These are phyloP conservation scores for Naganishia sp. DNA, from an alignment of 1,284 basidiomycete species.

Conservation along the genomic window DNA sequence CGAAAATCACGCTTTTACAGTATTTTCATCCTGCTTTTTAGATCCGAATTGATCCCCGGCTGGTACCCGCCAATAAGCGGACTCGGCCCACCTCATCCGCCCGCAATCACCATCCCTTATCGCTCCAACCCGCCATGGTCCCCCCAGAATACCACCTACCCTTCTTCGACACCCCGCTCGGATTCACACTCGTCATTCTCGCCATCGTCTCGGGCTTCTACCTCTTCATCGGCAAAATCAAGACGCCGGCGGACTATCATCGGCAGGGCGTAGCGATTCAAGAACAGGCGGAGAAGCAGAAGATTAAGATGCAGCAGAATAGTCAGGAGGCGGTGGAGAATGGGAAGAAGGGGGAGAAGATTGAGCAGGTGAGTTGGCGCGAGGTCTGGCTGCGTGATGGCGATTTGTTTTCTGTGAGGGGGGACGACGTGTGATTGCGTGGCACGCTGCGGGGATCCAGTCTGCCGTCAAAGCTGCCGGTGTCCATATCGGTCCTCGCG, in stretches of 20 bases:
- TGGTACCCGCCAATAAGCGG: not conserved
- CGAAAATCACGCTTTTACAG: too few relatives aligned
- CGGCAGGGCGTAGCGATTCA: constrained; percentile 17
- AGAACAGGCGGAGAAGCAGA: not conserved
- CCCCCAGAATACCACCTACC: constrained; percentile 7
- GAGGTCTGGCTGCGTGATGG: too few relatives aligned
- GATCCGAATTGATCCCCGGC: too few relatives aligned
- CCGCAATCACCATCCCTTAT: not conserved
- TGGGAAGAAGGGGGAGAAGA: constrained; percentile 19
- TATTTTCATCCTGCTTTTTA: too few relatives aligned
- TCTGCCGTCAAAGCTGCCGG: too few relatives aligned
- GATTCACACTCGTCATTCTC: constrained; percentile 20
- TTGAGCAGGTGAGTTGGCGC: constrained; percentile 24
- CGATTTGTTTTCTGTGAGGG: too few relatives aligned
- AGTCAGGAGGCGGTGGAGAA: constrained; percentile 25
- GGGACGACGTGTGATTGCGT: too few relatives aligned
- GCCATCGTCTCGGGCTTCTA: constrained; percentile 22
- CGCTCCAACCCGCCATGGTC: constrained; percentile 6
- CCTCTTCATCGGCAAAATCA: constrained; percentile 17
- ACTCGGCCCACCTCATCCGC: not conserved
- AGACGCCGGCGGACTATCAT: constrained; percentile 27
- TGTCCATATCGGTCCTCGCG: too few relatives aligned
- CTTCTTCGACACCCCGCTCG: constrained; percentile 23
- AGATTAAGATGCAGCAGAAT: not conserved
- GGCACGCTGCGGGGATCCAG: too few relatives aligned